Evolutionary conservation across 371 early-diverging fungal genomes (phyloP).

Genomic region (Mucor ambiguus): DNA sequence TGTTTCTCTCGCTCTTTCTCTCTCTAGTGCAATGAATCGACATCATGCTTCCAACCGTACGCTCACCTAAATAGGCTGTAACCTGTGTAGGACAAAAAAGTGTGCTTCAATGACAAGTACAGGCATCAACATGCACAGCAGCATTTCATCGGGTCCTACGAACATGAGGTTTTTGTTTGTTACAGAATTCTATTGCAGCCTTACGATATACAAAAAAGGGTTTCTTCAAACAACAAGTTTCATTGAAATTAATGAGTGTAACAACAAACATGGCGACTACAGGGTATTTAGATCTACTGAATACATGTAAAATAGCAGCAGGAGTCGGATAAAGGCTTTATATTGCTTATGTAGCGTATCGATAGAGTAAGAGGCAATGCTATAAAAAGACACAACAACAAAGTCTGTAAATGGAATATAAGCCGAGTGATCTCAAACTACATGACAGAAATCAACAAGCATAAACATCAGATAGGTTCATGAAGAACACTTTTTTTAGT

Average conservation of each 20-base stretch:
- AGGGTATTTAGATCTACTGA: not conserved
- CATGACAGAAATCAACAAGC: not conserved
- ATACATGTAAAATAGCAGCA: not conserved
- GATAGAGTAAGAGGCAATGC: not conserved
- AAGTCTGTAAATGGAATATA: not conserved
- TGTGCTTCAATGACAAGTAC: too few relatives aligned
- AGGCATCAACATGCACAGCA: not conserved
- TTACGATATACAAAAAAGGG: conserved; percentile 4
- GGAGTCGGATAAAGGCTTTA: not conserved
- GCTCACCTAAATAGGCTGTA: not conserved
- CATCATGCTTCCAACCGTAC: not conserved
- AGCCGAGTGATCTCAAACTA: not conserved
- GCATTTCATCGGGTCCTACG: not conserved
- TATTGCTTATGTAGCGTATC: not conserved
- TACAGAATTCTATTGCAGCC: not conserved
- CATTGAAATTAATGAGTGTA: conserved; percentile 3
- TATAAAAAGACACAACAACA: too few relatives aligned
- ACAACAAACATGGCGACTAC: not conserved
- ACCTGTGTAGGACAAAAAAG: not conserved
- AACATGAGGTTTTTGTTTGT: conserved; percentile 2
- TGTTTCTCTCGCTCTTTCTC: not conserved
- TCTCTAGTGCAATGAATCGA: not conserved
- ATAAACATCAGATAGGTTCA: not conserved
- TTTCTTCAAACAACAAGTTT: conserved; percentile 5
- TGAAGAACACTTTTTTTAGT: not conserved